These are phyloP conservation scores for Cystobasidiaceae sp. DNA, from an alignment of 1,284 basidiomycete genomes.

Conservation along the genomic window DNA sequence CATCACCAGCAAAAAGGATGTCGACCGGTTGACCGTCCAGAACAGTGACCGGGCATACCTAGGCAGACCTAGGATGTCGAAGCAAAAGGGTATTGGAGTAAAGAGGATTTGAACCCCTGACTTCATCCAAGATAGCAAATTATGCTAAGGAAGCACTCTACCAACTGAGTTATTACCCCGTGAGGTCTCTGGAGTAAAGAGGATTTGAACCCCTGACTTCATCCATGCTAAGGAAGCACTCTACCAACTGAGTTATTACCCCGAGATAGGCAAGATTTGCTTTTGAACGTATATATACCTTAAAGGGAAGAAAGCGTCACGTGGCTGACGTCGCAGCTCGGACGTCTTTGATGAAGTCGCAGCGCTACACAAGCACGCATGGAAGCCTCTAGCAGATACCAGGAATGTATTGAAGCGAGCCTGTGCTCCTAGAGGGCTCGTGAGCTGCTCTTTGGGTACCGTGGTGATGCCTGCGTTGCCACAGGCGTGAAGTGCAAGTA, in stretches of 20 bases:
- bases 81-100: too few relatives aligned
- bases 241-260: conserved; percentile 15
- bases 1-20: too few relatives aligned
- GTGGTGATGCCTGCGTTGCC: too few relatives aligned
- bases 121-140: not conserved
- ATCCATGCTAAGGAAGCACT: conserved; percentile 23
- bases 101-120: not conserved
- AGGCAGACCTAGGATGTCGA: too few relatives aligned
- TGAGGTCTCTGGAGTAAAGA: conserved; percentile 1
- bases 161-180: not conserved
- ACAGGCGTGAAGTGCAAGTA: too few relatives aligned
- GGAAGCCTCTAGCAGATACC: too few relatives aligned
- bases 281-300: not conserved
- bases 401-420: too few relatives aligned
- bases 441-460: too few relatives aligned
- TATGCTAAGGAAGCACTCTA: not conserved
- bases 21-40: too few relatives aligned
- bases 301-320: not conserved
- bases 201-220: conserved; percentile 14
- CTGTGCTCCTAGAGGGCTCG: too few relatives aligned
- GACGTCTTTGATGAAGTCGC: not conserved
- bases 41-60: too few relatives aligned
- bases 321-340: not conserved
- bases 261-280: not conserved
- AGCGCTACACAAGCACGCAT: too few relatives aligned